Evolutionary conservation across 352 stramenopile genomes (phyloP).

Genomic region (Phytopythium mirpurense): DNA sequence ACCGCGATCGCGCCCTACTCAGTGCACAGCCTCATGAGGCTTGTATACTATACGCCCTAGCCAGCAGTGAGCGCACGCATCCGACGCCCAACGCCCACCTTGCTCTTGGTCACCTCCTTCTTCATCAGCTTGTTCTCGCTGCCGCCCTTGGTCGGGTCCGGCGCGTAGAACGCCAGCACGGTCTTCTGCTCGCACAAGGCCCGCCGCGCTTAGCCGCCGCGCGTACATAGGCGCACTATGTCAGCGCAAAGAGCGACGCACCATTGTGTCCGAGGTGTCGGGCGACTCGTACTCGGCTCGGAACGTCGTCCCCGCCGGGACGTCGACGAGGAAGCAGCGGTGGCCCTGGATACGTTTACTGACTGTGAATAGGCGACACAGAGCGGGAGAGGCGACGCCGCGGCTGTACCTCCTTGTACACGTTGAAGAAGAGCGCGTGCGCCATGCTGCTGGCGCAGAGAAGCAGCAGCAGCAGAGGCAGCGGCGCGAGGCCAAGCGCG

Average conservation of each 20-base stretch:
- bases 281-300: slow-evolving; percentile 81
- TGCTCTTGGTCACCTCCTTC: slow-evolving; percentile 46
- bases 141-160: slow-evolving; percentile 27
- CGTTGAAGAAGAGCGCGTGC: slow-evolving; percentile 58
- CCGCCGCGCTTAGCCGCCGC: not conserved
- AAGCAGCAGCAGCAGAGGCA: slow-evolving; percentile 24
- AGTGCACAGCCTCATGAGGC: too few species aligned
- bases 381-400: not conserved
- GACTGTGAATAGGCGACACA: too few species aligned
- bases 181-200: slow-evolving; percentile 39
- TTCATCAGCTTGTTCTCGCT: slow-evolving; percentile 46
- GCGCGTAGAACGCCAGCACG: slow-evolving; percentile 52
- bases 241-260: slow-evolving; percentile 10
- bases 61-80: too few species aligned
- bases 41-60: too few species aligned
- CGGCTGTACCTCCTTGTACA: slow-evolving; percentile 38
- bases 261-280: slow-evolving; percentile 76
- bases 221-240: too few species aligned
- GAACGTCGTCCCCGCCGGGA: slow-evolving; percentile 71
- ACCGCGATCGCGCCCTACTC: slow-evolving; percentile 58
- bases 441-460: slow-evolving; percentile 8
- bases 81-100: too few species aligned
- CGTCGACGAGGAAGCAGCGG: slow-evolving; percentile 76
- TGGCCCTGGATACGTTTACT: slow-evolving; percentile 55
- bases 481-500: not conserved